Evolutionary conservation across 768 basidiomycete genomes (phyloP).

Genomic region (Tremella yokohamensis): DNA sequence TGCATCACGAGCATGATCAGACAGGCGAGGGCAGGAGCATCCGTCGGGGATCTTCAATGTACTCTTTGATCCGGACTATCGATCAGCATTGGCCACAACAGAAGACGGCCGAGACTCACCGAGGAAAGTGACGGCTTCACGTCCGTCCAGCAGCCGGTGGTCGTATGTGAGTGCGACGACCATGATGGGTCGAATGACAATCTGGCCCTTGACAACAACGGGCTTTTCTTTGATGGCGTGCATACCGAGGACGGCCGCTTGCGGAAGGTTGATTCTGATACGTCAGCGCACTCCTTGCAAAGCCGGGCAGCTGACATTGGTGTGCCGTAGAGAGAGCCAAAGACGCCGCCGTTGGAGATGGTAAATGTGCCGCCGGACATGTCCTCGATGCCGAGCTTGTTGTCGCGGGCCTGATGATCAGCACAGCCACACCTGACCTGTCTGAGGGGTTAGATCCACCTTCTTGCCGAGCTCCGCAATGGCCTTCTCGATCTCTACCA

Average conservation of each 20-base stretch:
- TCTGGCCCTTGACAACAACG: conserved; percentile 88
- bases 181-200: conserved; percentile 97
- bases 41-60: conserved; percentile 89
- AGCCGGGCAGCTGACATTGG: conserved; percentile 60
- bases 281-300: conserved; percentile 10
- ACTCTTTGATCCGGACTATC: conserved; percentile 83
- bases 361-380: conserved; percentile 99
- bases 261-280: conserved; percentile 78
- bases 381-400: conserved; percentile 93
- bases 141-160: conserved; percentile 88
- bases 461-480: conserved; percentile 88
- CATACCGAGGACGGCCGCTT: conserved; percentile 94
- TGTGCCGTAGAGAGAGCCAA: conserved; percentile 95
- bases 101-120: conserved; percentile 57
- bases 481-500: conserved; percentile 89
- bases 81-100: conserved; percentile 11
- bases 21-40: conserved; percentile 57
- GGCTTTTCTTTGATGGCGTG: conserved; percentile 88
- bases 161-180: conserved; percentile 77
- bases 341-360: conserved; percentile 98
- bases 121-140: conserved; percentile 96
- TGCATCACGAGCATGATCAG: conserved; percentile 3
- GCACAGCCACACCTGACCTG: conserved; percentile 1
- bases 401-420: conserved; percentile 67
- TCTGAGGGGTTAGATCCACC: conserved; percentile 31